Percentiles rank a stretch among this genome's conserved stretches.
Evolutionary conservation across 208 protist species (phyloP).

Genomic region (Porcisia hertigi): DNA sequence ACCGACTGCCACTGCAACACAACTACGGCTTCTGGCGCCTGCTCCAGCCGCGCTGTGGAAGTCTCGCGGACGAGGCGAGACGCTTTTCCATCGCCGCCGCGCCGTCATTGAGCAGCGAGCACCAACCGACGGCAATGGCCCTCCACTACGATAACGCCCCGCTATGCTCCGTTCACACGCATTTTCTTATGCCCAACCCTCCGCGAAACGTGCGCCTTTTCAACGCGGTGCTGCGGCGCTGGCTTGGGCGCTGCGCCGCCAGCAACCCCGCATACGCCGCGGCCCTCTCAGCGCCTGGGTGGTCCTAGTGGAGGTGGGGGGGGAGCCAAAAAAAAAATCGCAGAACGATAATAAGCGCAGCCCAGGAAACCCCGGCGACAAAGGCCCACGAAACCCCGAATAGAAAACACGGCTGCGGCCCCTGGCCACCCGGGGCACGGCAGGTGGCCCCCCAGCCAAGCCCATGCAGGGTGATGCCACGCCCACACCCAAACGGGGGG

Average conservation of each 20-base stretch:
- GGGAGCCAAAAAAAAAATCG: too few species aligned
- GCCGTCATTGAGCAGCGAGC: neutral
- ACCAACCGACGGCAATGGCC: conserved; percentile 1
- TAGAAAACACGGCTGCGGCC: too few species aligned
- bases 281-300: conserved; percentile 11
- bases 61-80: conserved; percentile 34
- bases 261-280: conserved; percentile 14
- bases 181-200: conserved; percentile 42
- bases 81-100: conserved; percentile 52
- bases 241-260: conserved; percentile 28
- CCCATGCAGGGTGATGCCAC: too few species aligned
- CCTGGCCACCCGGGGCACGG: too few species aligned
- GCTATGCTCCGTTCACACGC: conserved; percentile 75
- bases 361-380: too few species aligned
- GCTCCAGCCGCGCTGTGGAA: conserved; percentile 39
- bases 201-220: conserved; percentile 55
- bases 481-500: too few species aligned
- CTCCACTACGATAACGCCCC: conserved; percentile 63
- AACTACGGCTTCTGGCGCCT: conserved; percentile 91
- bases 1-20: conserved; percentile 62
- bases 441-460: too few species aligned
- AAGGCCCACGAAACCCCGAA: too few species aligned
- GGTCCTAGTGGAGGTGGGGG: too few species aligned
- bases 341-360: too few species aligned
- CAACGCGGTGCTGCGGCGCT: conserved; percentile 54